Evolutionary conservation across 2,329 filamentous ascomycete species (phyloP).

Genomic region (Cadophora gregata): DNA sequence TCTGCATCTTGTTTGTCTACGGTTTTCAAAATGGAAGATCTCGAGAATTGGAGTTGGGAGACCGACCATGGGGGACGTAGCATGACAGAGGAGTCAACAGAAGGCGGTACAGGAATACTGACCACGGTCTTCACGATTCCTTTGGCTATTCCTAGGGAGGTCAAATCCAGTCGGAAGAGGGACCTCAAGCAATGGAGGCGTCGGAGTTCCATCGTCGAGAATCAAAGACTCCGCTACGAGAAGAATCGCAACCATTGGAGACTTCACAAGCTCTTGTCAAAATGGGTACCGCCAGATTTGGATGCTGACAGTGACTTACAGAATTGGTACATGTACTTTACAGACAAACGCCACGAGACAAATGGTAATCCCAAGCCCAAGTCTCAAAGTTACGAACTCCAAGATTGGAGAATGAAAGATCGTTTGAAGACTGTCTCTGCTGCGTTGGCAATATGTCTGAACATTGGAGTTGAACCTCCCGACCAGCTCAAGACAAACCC

Average conservation of each 20-base stretch:
- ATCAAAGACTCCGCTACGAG: neutral
- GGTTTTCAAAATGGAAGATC: neutral
- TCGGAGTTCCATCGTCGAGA: neutral
- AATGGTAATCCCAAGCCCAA: slow-evolving; percentile 86
- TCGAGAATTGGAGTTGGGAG: neutral
- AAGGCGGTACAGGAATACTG: neutral
- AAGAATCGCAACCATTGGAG: neutral
- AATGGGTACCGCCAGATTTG: neutral
- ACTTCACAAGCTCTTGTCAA: slow-evolving; percentile 9
- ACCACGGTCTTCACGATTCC: neutral
- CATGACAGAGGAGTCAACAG: neutral
- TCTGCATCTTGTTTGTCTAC: neutral
- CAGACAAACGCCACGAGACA: slow-evolving; percentile 95
- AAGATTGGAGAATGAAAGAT: slow-evolving; percentile 98
- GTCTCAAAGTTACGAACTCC: slow-evolving; percentile 67
- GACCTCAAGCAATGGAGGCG: neutral
- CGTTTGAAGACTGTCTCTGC: slow-evolving; percentile 96
- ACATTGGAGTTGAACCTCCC: slow-evolving; percentile 96
- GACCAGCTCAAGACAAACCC: slow-evolving; percentile 96
- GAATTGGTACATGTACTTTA: slow-evolving; percentile 99
- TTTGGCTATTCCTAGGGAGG: neutral
- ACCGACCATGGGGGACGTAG: neutral
- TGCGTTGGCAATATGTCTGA: slow-evolving; percentile 90
- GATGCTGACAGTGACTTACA: slow-evolving; percentile 49
- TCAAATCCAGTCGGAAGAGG: neutral